phyloP scores from a whole-genome alignment of 176 grass and related monocot species.

The Saccharum officinarum region DNA sequence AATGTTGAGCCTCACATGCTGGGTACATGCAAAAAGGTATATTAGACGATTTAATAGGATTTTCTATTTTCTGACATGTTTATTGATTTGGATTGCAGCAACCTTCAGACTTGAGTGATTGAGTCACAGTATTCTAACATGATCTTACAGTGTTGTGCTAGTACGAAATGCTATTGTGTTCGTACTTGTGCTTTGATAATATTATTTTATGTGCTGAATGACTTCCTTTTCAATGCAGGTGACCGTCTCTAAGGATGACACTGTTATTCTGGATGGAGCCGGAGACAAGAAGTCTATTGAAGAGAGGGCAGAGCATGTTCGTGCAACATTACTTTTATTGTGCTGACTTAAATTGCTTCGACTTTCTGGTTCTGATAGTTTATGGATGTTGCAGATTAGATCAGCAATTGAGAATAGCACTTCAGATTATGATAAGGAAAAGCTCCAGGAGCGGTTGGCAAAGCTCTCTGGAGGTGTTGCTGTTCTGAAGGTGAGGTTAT shows the following conservation, averaged over 20 bases:
- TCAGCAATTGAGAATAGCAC: constrained; percentile 85
- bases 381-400: constrained; percentile 62
- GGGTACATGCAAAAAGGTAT: constrained; percentile 88
- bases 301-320: constrained; percentile 84
- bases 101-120: no score
- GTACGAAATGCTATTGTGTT: no score
- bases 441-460: constrained; percentile 80
- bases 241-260: constrained; percentile 96
- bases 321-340: not conserved
- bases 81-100: not conserved
- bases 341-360: not conserved
- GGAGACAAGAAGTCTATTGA: constrained; percentile 90
- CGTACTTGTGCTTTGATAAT: not conserved
- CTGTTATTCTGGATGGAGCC: constrained; percentile 93
- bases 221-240: constrained; percentile 46
- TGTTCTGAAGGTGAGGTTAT: constrained; percentile 75
- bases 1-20: constrained; percentile 80
- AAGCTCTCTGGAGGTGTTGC: constrained; percentile 99
- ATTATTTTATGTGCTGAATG: not conserved
- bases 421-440: constrained; percentile 95
- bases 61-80: not conserved
- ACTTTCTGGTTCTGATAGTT: constrained; percentile 14
- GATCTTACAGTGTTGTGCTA: no score
- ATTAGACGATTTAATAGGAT: not conserved
- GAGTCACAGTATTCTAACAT: no score